Evolutionary conservation across 1,284 basidiomycete species (phyloP), one percentile per base, ranked within the genome.

Genomic region (Rhodofomes roseus): DNA sequence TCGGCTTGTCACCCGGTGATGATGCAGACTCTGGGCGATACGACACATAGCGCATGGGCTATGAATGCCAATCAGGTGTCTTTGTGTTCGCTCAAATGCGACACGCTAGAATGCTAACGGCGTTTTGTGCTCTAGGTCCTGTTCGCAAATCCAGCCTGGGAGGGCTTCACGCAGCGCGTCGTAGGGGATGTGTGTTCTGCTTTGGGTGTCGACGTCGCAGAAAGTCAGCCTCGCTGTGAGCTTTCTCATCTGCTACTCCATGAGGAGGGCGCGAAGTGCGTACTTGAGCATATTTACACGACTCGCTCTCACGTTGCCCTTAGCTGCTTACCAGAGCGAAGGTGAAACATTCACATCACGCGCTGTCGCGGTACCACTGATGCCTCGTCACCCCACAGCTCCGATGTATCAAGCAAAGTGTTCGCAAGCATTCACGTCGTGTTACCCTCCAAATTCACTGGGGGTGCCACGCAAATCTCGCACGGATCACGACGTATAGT

Each of bases 231-330:
- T 6, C 70, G 67, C 18, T 74, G 69, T 58, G 74, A 80, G 59
- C 61, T 79, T 12, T 76, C 79, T 62, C 80, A 80, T 58, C 64
- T 81, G 4, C 63, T 81, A 1, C 63, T 81, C 1, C 78, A 79
- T 55, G 76, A 79, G 62, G 68, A 69, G 4, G 79, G 79, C 7
- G 78, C 77, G 7, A 76, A 77, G 79, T 81, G 54, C 60, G 78
- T 73, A 25, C 16, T 16, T 3, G 9, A 36, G 11, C 11, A 34
- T 52, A 2, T 12, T 20, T 34, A 7, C 20, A 36, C n/a, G 9
- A 11, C 16, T 16, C 18, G 16, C 7, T 7, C 12, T 16, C 8
- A 37, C n/a, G 16, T 22, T 22, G n/a, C 12, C 14, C 16, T 23
- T 48, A 31, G 20, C 51, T 12, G 29, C 22, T 12, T 50, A 18